Evolutionary conservation across 2,329 filamentous ascomycete species (phyloP).

Genomic region (Cladorrhinum sp.): DNA sequence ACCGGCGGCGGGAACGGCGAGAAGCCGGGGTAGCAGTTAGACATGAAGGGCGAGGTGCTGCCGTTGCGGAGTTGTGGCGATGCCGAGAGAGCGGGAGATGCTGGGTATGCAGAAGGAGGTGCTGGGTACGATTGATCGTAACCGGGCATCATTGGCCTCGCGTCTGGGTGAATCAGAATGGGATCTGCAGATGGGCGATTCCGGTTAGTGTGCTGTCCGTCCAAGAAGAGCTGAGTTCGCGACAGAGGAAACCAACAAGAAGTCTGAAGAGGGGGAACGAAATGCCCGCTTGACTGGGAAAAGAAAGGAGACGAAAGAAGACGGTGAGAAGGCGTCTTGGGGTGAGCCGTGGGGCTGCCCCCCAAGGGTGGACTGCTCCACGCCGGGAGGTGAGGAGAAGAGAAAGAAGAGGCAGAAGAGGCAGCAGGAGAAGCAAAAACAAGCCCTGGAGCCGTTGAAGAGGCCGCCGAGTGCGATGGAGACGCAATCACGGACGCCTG

Average conservation of each 20-base stretch:
- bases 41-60: slow-evolving; percentile 65
- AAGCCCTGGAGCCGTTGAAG: slow-evolving; percentile 28
- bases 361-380: slow-evolving; percentile 32
- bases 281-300: slow-evolving; percentile 52
- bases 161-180: slow-evolving; percentile 55
- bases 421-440: slow-evolving; percentile 33
- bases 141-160: slow-evolving; percentile 48
- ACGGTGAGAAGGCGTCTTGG: slow-evolving; percentile 28
- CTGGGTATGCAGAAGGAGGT: slow-evolving; percentile 47
- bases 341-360: slow-evolving; percentile 25
- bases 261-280: slow-evolving; percentile 49
- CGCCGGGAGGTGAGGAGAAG: slow-evolving; percentile 31
- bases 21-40: slow-evolving; percentile 48
- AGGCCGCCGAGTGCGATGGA: slow-evolving; percentile 26
- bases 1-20: slow-evolving; percentile 51
- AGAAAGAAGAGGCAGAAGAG: slow-evolving; percentile 32
- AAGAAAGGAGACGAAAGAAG: slow-evolving; percentile 44
- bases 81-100: slow-evolving; percentile 63
- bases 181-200: slow-evolving; percentile 44
- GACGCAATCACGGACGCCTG: slow-evolving; percentile 27
- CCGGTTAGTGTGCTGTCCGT: slow-evolving; percentile 36
- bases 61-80: slow-evolving; percentile 52
- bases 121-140: slow-evolving; percentile 50
- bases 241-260: slow-evolving; percentile 52
- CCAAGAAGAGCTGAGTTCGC: slow-evolving; percentile 19